Conservation (phyloP, 2,329 filamentous ascomycete genomes). For the Fusarium sp. region DNA sequence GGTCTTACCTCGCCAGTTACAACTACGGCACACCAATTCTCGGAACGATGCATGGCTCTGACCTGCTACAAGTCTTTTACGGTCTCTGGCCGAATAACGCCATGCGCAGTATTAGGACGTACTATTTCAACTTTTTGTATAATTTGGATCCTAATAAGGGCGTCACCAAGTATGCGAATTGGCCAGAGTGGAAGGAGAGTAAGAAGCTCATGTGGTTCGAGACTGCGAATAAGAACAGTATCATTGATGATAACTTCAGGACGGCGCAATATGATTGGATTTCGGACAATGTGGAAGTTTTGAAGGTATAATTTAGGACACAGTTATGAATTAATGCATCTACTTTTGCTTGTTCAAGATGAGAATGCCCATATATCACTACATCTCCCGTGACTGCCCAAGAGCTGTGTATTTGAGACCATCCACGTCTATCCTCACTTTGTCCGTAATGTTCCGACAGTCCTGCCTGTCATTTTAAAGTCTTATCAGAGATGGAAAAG, state of each 20-base stretch:
- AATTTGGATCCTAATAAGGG: conserved; percentile 74
- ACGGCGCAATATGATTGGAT: conserved; percentile 43
- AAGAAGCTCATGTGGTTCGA: conserved; percentile 62
- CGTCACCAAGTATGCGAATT: conserved; percentile 49
- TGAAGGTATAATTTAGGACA: conserved; percentile 32
- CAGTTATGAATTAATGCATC: neutral
- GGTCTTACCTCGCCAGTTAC: conserved; percentile 81
- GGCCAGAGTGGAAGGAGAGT: conserved; percentile 54
- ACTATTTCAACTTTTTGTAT: conserved; percentile 78
- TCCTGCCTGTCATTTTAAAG: conserved; percentile 82
- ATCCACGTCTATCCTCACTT: neutral
- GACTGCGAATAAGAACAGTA: conserved; percentile 43
- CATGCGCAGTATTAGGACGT: conserved; percentile 67
- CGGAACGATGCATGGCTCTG: conserved; percentile 79
- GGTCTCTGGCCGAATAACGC: conserved; percentile 71
- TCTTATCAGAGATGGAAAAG: conserved; percentile 73
- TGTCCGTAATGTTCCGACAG: neutral
- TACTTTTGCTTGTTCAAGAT: neutral
- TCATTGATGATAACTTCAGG: conserved; percentile 52
- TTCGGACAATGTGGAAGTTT: conserved; percentile 29
- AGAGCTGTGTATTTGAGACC: neutral
- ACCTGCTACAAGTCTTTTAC: conserved; percentile 75
- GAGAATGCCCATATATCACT: neutral
- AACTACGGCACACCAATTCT: conserved; percentile 75
- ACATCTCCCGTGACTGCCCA: no score